Conservation (phyloP, 176 grass and related monocot species). For the Avena insularis region DNA sequence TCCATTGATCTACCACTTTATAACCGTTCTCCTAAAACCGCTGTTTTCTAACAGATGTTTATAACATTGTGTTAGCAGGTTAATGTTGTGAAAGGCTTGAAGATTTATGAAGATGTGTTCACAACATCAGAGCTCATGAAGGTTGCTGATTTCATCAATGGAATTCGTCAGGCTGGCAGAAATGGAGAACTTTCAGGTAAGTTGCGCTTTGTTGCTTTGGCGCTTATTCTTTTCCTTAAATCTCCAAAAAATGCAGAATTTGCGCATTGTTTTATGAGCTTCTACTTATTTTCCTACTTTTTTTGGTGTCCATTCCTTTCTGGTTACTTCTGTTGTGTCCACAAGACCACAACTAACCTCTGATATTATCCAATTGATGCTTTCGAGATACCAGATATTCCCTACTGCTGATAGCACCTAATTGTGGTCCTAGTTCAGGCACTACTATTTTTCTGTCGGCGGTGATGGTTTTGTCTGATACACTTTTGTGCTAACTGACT, state of each 20-base stretch:
- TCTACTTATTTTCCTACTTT: background rate
- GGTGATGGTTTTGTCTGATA: conserved; percentile 37
- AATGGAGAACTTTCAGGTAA: conserved; percentile 96
- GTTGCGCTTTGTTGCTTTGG: conserved; percentile 30
- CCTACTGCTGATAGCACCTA: background rate
- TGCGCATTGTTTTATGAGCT: background rate
- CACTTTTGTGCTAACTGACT: conserved; percentile 36
- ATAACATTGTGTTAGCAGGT: conserved; percentile 63
- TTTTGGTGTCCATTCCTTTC: background rate
- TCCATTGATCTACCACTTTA: conserved; percentile 20
- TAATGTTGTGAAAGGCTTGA: conserved; percentile 97
- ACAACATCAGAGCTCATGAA: conserved; percentile 81
- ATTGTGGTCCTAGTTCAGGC: conserved; percentile 35
- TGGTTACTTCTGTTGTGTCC: conserved; percentile 17
- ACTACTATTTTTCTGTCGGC: conserved; percentile 28
- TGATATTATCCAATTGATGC: conserved; percentile 26
- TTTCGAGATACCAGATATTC: conserved; percentile 39
- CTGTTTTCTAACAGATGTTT: conserved; percentile 42
- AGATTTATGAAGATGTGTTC: conserved; percentile 95
- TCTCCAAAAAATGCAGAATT: background rate
- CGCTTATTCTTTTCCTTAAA: background rate
- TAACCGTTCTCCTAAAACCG: background rate
- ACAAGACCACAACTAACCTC: background rate
- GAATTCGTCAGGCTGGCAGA: conserved; percentile 90
- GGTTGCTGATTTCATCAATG: conserved; percentile 79